Percentiles rank a stretch among this genome's conserved stretches.
Evolutionary conservation across 768 basidiomycete species (phyloP).

Genomic region (Podaxis sp.): DNA sequence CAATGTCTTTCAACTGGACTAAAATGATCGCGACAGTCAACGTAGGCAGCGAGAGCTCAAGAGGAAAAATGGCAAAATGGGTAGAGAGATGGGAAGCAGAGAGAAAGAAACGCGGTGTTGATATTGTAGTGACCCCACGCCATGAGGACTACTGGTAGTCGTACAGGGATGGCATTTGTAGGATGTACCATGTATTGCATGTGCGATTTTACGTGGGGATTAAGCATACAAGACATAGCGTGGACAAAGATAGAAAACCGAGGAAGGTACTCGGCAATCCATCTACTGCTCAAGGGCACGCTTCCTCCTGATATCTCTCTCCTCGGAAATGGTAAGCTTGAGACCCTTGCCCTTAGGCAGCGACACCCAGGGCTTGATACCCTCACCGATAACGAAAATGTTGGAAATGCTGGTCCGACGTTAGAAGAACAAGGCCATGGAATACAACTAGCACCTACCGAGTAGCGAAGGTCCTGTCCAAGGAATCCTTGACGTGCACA

Average conservation of each 20-base stretch:
- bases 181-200: slow-evolving; percentile 29
- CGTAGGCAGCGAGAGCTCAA: slow-evolving; percentile 67
- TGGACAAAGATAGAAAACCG: slow-evolving; percentile 29
- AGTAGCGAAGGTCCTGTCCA: slow-evolving; percentile 96
- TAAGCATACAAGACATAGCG: slow-evolving; percentile 43
- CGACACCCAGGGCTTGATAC: slow-evolving; percentile 94
- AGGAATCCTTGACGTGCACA: slow-evolving; percentile 93
- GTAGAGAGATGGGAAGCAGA: slow-evolving; percentile 87
- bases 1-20: slow-evolving; percentile 80
- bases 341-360: slow-evolving; percentile 97
- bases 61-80: slow-evolving; percentile 90
- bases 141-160: slow-evolving; percentile 50
- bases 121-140: slow-evolving; percentile 39
- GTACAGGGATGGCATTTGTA: slow-evolving; percentile 3
- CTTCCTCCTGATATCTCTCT: slow-evolving; percentile 91
- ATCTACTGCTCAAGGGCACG: slow-evolving; percentile 67
- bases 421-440: not conserved
- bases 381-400: slow-evolving; percentile 98
- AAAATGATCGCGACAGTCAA: slow-evolving; percentile 97
- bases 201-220: slow-evolving; percentile 27
- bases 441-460: slow-evolving; percentile 56
- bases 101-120: slow-evolving; percentile 52
- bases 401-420: slow-evolving; percentile 72
- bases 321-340: slow-evolving; percentile 96
- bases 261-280: slow-evolving; percentile 19